These are phyloP conservation scores for Aspergillus pseudoterreus DNA, from an alignment of 2,329 filamentous ascomycete genomes.

Conservation along the genomic window DNA sequence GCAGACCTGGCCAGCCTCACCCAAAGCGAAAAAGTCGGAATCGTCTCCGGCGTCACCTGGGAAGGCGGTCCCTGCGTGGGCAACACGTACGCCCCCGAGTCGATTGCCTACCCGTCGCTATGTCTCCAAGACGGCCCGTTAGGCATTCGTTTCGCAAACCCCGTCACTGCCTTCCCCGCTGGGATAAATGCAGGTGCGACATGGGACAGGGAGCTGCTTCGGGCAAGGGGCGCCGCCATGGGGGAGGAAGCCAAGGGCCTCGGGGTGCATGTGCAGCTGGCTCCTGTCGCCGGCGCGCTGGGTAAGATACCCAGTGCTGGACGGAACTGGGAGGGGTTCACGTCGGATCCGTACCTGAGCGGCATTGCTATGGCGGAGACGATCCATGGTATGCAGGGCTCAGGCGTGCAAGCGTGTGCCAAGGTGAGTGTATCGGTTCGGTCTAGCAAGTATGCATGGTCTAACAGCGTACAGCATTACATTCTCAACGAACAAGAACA, in stretches of 20 bases:
- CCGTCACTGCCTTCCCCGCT: slow-evolving; percentile 41
- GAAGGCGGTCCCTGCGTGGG: slow-evolving; percentile 28
- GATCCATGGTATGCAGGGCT: slow-evolving; percentile 41
- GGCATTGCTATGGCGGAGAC: slow-evolving; percentile 39
- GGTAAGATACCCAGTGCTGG: slow-evolving; percentile 40
- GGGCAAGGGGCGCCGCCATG: slow-evolving; percentile 51
- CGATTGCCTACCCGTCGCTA: slow-evolving; percentile 28
- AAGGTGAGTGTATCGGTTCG: slow-evolving; percentile 11
- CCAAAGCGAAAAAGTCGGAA: slow-evolving; percentile 24
- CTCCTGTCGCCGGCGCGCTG: slow-evolving; percentile 38
- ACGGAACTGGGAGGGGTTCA: slow-evolving; percentile 45
- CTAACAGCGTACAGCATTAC: slow-evolving; percentile 38
- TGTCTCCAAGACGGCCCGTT: slow-evolving; percentile 31
- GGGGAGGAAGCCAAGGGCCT: slow-evolving; percentile 45
- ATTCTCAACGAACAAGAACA: slow-evolving; percentile 66
- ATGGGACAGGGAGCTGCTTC: slow-evolving; percentile 55
- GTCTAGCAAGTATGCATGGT: slow-evolving; percentile 42
- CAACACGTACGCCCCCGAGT: slow-evolving; percentile 25
- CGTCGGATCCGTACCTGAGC: slow-evolving; percentile 38
- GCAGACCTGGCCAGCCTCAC: slow-evolving; percentile 11
- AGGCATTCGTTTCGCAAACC: slow-evolving; percentile 42
- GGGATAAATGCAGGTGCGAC: slow-evolving; percentile 42
- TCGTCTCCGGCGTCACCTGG: slow-evolving; percentile 29
- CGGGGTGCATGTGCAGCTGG: slow-evolving; percentile 38
- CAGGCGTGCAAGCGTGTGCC: slow-evolving; percentile 35